phyloP scores from a whole-genome alignment of 2,329 filamentous ascomycete species.

The Stemphylium lycopersici region DNA sequence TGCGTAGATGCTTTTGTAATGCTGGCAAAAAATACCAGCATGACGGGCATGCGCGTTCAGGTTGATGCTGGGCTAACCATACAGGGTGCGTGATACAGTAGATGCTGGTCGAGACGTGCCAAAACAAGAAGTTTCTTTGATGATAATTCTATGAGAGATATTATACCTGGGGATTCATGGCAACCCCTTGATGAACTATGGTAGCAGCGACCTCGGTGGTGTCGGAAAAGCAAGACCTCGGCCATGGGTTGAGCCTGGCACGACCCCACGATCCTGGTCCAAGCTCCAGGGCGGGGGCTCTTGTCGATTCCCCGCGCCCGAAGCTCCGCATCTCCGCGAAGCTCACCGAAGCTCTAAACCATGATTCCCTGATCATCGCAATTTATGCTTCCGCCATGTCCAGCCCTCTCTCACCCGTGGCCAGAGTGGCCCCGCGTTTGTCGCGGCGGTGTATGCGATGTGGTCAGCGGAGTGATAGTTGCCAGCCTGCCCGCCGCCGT shows the following conservation, averaged over 20 bases:
- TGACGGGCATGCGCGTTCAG: slow-evolving; percentile 55
- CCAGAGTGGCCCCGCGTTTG: slow-evolving; percentile 18
- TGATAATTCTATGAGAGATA: too few relatives aligned
- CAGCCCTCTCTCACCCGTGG: slow-evolving; percentile 14
- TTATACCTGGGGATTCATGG: too few relatives aligned
- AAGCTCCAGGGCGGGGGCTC: slow-evolving; percentile 1
- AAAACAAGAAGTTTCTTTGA: too few relatives aligned
- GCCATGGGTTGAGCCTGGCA: slow-evolving; percentile 2
- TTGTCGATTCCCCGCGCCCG: slow-evolving; percentile 9
- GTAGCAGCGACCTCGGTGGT: neutral
- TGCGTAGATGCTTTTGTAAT: slow-evolving; percentile 63
- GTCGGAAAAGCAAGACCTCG: slow-evolving; percentile 11
- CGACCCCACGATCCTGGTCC: slow-evolving; percentile 7
- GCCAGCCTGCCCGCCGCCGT: slow-evolving; percentile 16
- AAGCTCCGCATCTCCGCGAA: slow-evolving; percentile 17
- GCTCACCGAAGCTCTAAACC: slow-evolving; percentile 1
- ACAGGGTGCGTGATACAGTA: slow-evolving; percentile 23
- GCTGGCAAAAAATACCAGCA: slow-evolving; percentile 60
- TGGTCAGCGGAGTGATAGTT: slow-evolving; percentile 16
- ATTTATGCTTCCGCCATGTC: slow-evolving; percentile 24
- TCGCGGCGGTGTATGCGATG: slow-evolving; percentile 28
- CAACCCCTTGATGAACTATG: neutral
- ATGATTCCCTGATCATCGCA: slow-evolving; percentile 11
- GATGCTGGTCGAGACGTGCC: neutral
- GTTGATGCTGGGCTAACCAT: slow-evolving; percentile 48